Base-by-base conservation (phyloP, 208 protist genomes). In the Porcisia hertigi region DNA sequence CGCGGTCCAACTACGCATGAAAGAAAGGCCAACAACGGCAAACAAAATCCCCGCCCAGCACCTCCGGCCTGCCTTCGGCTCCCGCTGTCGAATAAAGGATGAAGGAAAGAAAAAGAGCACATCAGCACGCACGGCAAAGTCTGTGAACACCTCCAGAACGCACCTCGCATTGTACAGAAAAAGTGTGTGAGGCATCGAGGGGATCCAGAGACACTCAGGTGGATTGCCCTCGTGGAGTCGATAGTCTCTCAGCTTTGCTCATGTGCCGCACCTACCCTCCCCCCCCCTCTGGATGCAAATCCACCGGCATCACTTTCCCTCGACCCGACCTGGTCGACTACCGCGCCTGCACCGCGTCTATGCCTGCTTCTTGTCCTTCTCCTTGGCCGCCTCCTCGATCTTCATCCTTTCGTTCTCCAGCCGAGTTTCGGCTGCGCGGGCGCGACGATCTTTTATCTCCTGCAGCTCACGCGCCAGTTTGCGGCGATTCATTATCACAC, bases 401-500 rank as follows among this genome's bases (percentile, higher is more conserved):
- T 92, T 93, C 55, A 77, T 79, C 73, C 84, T 84, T 67, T 93
- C 86, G 39, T 94, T 85, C 53, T 89, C 83, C 58, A 88, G 69
- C 81, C 89, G 91, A 69, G 88, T 82, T 81, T 88, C 87, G 62
- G 82, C 70, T 25, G 86, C 84, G 62, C 92, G 76, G 20, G 85
- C 89, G 18, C 91, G 86, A n/a, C 83, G 76, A 43, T 79, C 82
- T 63, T 85, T 85, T 60, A 89, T 87, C 66, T 90, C 89, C 81
- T 88, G 71, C 66, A 96, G 82, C 77, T 97, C 93, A 11, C 92
- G 85, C 30, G 86, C 87, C 23, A 96, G 77, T 36, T 84, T 89
- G 69, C 93, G 93, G 47, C 90, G 88, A 71, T 97, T 96, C 25
- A 94, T 80, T 66, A 96, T 93, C 23, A 97, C 91, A 64, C 92